Evolutionary conservation across 805 yeast species (phyloP), one percentile per base, ranked within the genome.

Genomic region (Candida ficus): DNA sequence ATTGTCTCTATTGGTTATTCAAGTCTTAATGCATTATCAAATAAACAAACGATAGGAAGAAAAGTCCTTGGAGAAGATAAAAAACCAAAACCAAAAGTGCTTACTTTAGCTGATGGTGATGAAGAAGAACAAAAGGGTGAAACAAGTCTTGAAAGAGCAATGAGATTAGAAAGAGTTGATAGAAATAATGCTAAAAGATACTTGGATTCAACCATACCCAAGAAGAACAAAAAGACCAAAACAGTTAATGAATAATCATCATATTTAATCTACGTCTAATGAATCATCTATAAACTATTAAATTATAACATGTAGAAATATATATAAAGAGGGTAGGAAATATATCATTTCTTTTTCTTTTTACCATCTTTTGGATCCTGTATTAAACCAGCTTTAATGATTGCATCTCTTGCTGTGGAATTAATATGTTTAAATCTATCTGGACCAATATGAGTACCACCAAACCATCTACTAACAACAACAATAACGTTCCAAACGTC

Each of bases 341-440:
- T 12, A 29, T 8, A 12, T 29, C 14, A 59, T 48, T 56, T 63
- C 42, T 63, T 63, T 34, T 54, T 54, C 45, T 38, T 47, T 40
- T 45, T 33, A 5, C 21, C 13, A 13, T 23, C 13, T n/a, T 35
- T 31, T 9, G 35, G 27, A 14, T 52, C 55, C 16, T 50, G 53
- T 18, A 56, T 56, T 49, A 80, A 76, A 0, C 78, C 78, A 3
- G 87, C 95, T 39, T 67, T 73, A 2, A 78, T 62, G 0, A 93
- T 71, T 0, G 91, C 96, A 37, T 88, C 93, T 54, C 97, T 70
- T 0, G 97, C 90, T 1, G 88, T 77, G 4, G 89, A 71, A 55
- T 91, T 93, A 43, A 93, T 93, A 60, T 93, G 98, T 53, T 85
- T 89, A 67, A 93, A 93, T 47, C 96, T 68, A 61, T 87, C 97